These are phyloP conservation scores for Ogataea salicorniae DNA, from an alignment of 805 yeast genomes.

Conservation along the genomic window DNA sequence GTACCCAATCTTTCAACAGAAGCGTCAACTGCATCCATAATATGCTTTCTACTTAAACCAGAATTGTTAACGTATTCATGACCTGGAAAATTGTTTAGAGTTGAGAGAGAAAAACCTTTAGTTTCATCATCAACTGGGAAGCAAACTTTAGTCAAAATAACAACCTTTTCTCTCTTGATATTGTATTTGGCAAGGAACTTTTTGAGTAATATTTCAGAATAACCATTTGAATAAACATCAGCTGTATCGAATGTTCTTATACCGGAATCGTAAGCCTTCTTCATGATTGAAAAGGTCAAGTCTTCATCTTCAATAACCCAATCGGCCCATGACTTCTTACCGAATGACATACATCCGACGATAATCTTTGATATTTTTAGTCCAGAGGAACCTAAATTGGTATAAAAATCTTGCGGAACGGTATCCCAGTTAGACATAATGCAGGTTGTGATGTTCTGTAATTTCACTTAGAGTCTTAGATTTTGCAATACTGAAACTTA, in stretches of 20 bases:
- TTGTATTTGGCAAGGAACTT: constrained; percentile 46
- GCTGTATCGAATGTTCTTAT: constrained; percentile 50
- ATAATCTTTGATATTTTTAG: constrained; percentile 42
- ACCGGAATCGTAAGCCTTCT: constrained; percentile 41
- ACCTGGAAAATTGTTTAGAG: constrained; percentile 32
- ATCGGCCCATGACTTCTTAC: constrained; percentile 36
- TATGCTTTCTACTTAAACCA: not conserved
- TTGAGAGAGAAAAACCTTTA: constrained; percentile 29
- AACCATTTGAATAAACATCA: constrained; percentile 41
- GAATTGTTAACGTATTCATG: constrained; percentile 26
- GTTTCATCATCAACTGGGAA: constrained; percentile 26
- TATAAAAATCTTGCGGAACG: constrained; percentile 13
- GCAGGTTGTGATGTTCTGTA: not conserved
- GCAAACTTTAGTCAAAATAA: constrained; percentile 44
- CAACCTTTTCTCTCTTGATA: constrained; percentile 49
- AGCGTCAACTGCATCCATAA: constrained; percentile 19
- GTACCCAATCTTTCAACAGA: constrained; percentile 46
- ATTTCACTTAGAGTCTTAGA: too few relatives aligned
- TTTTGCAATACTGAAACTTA: too few relatives aligned
- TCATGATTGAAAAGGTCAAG: constrained; percentile 36
- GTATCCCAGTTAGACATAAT: constrained; percentile 4
- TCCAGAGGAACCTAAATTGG: constrained; percentile 36
- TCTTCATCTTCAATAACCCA: constrained; percentile 46
- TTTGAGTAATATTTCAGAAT: constrained; percentile 43
- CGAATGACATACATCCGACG: constrained; percentile 51